These are phyloP conservation scores for Gypsophila paniculata DNA, from an alignment of 179 eudicot species.

Conservation along the genomic window DNA sequence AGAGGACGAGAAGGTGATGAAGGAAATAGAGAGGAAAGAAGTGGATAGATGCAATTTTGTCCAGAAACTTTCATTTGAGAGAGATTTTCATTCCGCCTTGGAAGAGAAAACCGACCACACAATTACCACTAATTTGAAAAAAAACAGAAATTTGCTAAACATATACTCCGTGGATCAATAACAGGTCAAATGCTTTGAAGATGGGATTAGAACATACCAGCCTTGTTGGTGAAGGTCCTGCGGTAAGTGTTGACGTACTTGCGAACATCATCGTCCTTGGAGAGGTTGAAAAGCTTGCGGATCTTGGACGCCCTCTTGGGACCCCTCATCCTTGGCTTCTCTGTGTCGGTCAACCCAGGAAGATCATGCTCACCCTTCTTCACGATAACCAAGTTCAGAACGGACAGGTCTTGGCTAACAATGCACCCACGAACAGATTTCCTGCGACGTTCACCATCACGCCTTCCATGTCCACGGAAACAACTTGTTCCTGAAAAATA, in stretches of 20 bases:
- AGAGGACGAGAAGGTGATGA: too few species aligned
- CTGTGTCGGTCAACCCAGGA: conserved; percentile 76
- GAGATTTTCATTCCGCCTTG: too few species aligned
- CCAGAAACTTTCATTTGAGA: too few species aligned
- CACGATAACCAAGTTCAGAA: conserved; percentile 71
- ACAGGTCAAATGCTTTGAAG: too few species aligned
- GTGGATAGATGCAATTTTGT: too few species aligned
- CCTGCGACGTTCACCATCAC: conserved; percentile 79
- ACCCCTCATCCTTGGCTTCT: conserved; percentile 93
- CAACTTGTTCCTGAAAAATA: conserved; percentile 35
- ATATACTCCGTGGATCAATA: neutral
- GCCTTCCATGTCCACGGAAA: conserved; percentile 77
- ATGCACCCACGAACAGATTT: conserved; percentile 92
- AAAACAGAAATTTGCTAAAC: too few species aligned
- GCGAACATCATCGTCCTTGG: conserved; percentile 12
- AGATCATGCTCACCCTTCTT: conserved; percentile 89
- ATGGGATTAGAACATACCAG: conserved; percentile 35
- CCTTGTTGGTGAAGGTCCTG: conserved; percentile 59
- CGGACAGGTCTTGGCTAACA: conserved; percentile 76
- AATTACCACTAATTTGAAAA: too few species aligned
- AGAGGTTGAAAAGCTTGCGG: conserved; percentile 78
- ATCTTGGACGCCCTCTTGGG: conserved; percentile 93
- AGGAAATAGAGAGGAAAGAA: too few species aligned
- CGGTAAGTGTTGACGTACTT: conserved; percentile 50
- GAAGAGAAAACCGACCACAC: too few species aligned